Conservation (phyloP, 2,329 filamentous ascomycete species). For the Microcyclospora tardicrescens region DNA sequence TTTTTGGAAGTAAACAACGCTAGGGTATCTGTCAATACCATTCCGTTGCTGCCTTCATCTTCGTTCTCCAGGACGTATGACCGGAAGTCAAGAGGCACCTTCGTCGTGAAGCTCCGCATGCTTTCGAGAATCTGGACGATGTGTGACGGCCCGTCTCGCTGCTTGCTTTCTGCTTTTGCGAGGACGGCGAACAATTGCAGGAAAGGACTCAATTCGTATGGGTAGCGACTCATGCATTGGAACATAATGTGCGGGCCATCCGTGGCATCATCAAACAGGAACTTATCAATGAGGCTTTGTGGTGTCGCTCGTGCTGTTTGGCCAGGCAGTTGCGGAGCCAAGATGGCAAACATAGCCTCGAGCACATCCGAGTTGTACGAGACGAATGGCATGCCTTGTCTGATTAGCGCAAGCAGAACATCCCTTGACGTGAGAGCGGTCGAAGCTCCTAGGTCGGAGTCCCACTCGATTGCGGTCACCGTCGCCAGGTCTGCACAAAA, state of each 20-base stretch:
- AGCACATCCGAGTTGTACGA: constrained; percentile 64
- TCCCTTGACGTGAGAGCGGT: constrained; percentile 51
- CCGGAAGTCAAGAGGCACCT: constrained; percentile 57
- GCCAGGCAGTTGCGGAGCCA: constrained; percentile 25
- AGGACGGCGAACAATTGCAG: constrained; percentile 29
- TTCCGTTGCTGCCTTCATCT: constrained; percentile 71
- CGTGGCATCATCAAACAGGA: constrained; percentile 41
- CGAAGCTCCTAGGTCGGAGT: constrained; percentile 35
- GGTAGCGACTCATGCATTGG: constrained; percentile 64
- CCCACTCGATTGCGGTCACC: constrained; percentile 35
- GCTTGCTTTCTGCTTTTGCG: constrained; percentile 5
- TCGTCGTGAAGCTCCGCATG: constrained; percentile 64
- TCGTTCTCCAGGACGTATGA: constrained; percentile 69
- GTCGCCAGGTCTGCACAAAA: constrained; percentile 33
- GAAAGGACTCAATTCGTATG: constrained; percentile 73
- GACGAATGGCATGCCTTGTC: constrained; percentile 51
- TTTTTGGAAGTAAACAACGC: constrained; percentile 42
- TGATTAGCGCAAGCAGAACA: constrained; percentile 57
- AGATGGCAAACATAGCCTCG: constrained; percentile 49
- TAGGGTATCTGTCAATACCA: constrained; percentile 53
- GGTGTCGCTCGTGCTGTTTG: constrained; percentile 1
- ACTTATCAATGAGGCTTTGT: constrained; percentile 31
- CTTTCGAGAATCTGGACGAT: constrained; percentile 52
- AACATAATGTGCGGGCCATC: constrained; percentile 49
- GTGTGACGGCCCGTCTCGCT: constrained; percentile 4